phyloP scores from a whole-genome alignment of 179 eudicot species.

The Silene coronaria region DNA sequence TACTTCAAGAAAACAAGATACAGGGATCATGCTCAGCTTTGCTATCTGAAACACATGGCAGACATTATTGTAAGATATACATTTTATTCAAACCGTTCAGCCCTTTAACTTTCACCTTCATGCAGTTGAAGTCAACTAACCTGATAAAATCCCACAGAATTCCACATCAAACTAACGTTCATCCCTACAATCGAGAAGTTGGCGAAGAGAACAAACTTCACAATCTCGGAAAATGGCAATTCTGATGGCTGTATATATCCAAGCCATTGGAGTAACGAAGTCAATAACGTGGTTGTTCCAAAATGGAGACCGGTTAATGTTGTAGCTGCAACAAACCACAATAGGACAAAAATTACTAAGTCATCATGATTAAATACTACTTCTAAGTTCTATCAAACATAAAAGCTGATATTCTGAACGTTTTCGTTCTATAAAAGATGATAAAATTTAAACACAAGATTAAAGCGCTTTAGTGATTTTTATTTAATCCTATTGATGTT shows the following conservation, averaged over 20 bases:
- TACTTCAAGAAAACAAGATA: slow-evolving; percentile 75
- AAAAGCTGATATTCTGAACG: background rate
- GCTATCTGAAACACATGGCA: slow-evolving; percentile 55
- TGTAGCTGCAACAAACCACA: slow-evolving; percentile 53
- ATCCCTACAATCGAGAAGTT: slow-evolving; percentile 86
- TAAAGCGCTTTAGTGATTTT: background rate
- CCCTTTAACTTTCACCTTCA: background rate
- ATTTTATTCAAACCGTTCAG: background rate
- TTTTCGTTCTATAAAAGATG: background rate
- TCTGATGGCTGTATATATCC: slow-evolving; percentile 66
- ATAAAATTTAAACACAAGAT: background rate
- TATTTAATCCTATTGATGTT: background rate
- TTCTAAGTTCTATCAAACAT: background rate
- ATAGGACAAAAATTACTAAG: background rate
- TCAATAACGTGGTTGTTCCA: slow-evolving; percentile 70
- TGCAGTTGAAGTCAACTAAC: slow-evolving; percentile 30
- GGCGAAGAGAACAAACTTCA: slow-evolving; percentile 71
- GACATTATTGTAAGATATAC: background rate
- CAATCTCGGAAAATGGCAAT: slow-evolving; percentile 54
- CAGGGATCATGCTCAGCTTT: slow-evolving; percentile 88
- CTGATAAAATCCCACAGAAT: slow-evolving; percentile 96
- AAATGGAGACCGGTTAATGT: slow-evolving; percentile 89
- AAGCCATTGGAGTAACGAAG: slow-evolving; percentile 47
- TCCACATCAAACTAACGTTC: slow-evolving; percentile 95
- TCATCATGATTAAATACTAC: background rate